Evolutionary conservation across 1,284 basidiomycete species (phyloP).

Genomic region (Xerocomus nothofagi): DNA sequence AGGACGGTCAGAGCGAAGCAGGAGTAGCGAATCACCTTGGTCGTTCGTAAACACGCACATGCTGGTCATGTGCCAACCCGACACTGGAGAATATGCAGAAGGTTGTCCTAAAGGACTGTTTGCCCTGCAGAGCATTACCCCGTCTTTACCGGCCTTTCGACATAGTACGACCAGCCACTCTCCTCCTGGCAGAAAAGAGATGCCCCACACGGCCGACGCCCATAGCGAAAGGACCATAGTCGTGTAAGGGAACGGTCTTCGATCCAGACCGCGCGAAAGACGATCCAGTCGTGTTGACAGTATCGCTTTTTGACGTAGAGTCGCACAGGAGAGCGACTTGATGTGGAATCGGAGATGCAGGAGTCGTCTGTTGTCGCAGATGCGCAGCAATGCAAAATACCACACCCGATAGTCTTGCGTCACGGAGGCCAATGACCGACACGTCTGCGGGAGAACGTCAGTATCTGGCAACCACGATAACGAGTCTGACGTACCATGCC

Average conservation of each 20-base stretch:
- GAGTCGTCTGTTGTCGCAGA: not conserved
- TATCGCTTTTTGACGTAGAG: not conserved
- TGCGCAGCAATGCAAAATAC: constrained; percentile 13
- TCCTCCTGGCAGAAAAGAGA: constrained; percentile 15
- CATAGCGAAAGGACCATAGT: not conserved
- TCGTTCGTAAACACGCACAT: constrained; percentile 12
- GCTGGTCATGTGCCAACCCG: not conserved
- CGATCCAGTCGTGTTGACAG: constrained; percentile 10
- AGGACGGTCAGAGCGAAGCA: constrained; percentile 7
- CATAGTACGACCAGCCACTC: constrained; percentile 15
- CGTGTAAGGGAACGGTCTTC: constrained; percentile 1
- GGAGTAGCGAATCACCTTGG: constrained; percentile 3
- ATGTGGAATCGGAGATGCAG: not conserved
- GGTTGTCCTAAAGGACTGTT: not conserved
- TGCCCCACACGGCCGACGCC: constrained; percentile 4
- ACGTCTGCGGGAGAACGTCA: constrained; percentile 1
- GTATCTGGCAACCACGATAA: not conserved
- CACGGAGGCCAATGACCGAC: not conserved
- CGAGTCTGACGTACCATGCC: constrained; percentile 10
- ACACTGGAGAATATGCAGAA: not conserved
- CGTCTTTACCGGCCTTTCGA: not conserved
- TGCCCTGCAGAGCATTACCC: constrained; percentile 12
- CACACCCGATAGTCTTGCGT: constrained; percentile 5
- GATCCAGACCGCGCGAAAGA: constrained; percentile 3
- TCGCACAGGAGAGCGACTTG: not conserved